Percentiles rank a stretch among this genome's conserved stretches.
phyloP scores from a whole-genome alignment of 176 grass and related monocot species.

The Tillandsia fasciculata region DNA sequence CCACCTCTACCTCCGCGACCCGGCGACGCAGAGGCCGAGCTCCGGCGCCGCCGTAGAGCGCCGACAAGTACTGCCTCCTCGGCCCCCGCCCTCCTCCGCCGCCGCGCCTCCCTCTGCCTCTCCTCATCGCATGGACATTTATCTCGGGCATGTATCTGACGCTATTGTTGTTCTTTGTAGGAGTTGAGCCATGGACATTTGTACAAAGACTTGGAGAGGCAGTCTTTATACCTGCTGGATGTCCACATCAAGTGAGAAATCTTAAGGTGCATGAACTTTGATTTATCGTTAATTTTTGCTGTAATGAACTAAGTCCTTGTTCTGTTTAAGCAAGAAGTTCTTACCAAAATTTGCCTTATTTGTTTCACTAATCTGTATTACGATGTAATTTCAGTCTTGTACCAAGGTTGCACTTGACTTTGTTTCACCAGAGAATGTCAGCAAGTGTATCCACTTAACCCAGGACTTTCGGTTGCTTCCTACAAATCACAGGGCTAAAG shows the following conservation, averaged over 20 bases:
- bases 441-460: slow-evolving; percentile 53
- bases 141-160: neutral
- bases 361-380: slow-evolving; percentile 7
- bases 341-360: slow-evolving; percentile 13
- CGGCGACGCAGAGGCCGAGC: too few species aligned
- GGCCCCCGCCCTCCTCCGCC: too few species aligned
- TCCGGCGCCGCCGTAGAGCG: too few species aligned
- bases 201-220: slow-evolving; percentile 72
- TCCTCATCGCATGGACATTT: neutral
- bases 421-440: slow-evolving; percentile 68
- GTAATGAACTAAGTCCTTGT: neutral
- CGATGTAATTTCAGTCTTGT: slow-evolving; percentile 40
- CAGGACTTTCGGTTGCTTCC: slow-evolving; percentile 61
- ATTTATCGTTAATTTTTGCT: neutral
- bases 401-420: slow-evolving; percentile 77
- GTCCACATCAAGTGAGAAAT: slow-evolving; percentile 84
- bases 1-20: too few species aligned
- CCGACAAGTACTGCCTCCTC: too few species aligned
- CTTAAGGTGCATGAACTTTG: slow-evolving; percentile 38
- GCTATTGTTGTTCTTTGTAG: slow-evolving; percentile 22
- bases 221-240: slow-evolving; percentile 65
- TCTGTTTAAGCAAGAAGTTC: neutral
- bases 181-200: slow-evolving; percentile 77
- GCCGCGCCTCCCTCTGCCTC: too few species aligned
- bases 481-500: slow-evolving; percentile 53